Base-by-base conservation (phyloP, 768 basidiomycete genomes). In the Mycena alexandri region DNA sequence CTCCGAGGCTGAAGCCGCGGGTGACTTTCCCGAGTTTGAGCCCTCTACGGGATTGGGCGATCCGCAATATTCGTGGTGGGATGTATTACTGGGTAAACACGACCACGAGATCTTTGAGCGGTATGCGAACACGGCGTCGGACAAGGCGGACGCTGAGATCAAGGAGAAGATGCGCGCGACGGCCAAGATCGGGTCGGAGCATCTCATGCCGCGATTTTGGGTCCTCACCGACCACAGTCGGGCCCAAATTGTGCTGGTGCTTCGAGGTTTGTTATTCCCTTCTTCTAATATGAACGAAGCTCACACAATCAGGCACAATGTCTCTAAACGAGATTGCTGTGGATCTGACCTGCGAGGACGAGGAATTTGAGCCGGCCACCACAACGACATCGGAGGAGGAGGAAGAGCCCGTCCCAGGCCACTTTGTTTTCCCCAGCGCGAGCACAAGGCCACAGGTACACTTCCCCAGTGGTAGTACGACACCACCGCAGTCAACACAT, bases 291-390 rank as follows among this genome's bases (percentile, higher is more conserved):
- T 54, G 24, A 17, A 57, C 44, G 34, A 38, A 12, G 24, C 19
- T 61, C 25, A 41, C 41, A 16, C 16, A 9, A 19, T 50, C 60
- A 88, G 90, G 93, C 14, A 95, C 94, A 3, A 92, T 94, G 92
- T 92, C 91, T 3, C 81, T 95, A 47, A 95, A 95, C 72, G 93
- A 95, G 77, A 86, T 95, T 6, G 93, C 93, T 17, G 93, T 92
- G 12, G 93, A 95, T 78, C 82, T 95, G 53, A 93, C 93, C 0
- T 95, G 94, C 77, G 91, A 94, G 62, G 86, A 90, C 0, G 89
- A 88, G 44, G 82, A 86, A 22, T 93, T 93, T 68, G 82, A 85
- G 61, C 89, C 88, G 25, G 88, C 86, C 19, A 76, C 74, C 1
- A 84, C 82, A 5, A 63, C 73, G 12, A 74, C 41, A 34, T 72